Evolutionary conservation across 345 rosid genomes (phyloP).

Genomic region (Hypericum perforatum): DNA sequence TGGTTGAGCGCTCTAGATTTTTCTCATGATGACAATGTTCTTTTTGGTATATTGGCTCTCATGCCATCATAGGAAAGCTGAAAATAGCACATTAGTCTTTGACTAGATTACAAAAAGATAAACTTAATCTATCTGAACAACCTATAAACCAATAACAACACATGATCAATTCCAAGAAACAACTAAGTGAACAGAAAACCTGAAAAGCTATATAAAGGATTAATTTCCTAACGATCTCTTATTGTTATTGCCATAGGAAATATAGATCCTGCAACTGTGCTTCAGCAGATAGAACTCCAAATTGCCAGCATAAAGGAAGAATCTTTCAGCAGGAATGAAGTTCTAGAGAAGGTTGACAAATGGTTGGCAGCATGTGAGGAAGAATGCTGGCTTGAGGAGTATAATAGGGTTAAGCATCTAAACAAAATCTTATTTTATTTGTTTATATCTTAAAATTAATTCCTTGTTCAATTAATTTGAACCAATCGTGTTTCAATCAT

Average conservation of each 20-base stretch:
- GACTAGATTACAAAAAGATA: too few species aligned
- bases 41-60: too few species aligned
- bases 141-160: too few species aligned
- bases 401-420: constrained; percentile 60
- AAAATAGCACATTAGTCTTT: too few species aligned
- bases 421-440: constrained; percentile 3
- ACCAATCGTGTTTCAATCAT: too few species aligned
- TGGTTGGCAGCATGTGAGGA: constrained; percentile 94
- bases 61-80: too few species aligned
- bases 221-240: neutral
- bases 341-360: constrained; percentile 91
- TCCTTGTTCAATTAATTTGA: constrained; percentile 10
- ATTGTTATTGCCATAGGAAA: constrained; percentile 31
- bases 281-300: constrained; percentile 78
- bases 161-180: too few species aligned
- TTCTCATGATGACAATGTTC: too few species aligned
- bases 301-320: constrained; percentile 80
- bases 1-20: too few species aligned
- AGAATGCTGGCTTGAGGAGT: constrained; percentile 98
- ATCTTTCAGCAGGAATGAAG: constrained; percentile 79
- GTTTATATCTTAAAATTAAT: neutral
- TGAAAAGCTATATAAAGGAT: too few species aligned
- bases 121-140: too few species aligned
- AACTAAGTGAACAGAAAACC: too few species aligned
- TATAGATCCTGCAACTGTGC: constrained; percentile 51